These are phyloP conservation scores for Nannochloropsis salina DNA, from an alignment of 108 stramenopile genomes.

Conservation along the genomic window DNA sequence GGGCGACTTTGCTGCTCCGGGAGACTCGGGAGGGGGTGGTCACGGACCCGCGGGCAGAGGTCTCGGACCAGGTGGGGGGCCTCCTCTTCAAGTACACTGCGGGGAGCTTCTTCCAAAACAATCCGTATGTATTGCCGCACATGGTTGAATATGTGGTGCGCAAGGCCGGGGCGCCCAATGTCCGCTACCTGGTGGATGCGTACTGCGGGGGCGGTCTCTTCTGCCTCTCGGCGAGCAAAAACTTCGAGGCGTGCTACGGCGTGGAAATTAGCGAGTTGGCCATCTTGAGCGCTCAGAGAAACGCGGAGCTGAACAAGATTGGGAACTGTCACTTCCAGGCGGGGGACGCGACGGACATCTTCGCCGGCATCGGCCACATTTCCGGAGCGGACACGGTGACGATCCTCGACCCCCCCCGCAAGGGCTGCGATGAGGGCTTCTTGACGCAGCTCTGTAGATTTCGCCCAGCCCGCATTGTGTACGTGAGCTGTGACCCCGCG, in stretches of 20 bases:
- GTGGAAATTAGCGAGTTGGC: slow-evolving; percentile 85
- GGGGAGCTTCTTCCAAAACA: slow-evolving; percentile 96
- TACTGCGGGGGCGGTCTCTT: slow-evolving; percentile 94
- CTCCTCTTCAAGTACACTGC: slow-evolving; percentile 61
- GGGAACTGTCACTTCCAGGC: slow-evolving; percentile 75
- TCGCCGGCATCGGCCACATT: slow-evolving; percentile 58
- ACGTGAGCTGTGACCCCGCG: slow-evolving; percentile 89
- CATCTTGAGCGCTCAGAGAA: slow-evolving; percentile 70
- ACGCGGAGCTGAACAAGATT: slow-evolving; percentile 72
- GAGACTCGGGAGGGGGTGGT: slow-evolving; percentile 65
- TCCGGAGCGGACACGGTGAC: slow-evolving; percentile 74
- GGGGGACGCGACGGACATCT: slow-evolving; percentile 82
- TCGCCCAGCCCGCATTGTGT: slow-evolving; percentile 76
- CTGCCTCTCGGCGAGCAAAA: slow-evolving; percentile 62
- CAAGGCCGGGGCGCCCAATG: slow-evolving; percentile 32
- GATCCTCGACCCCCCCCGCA: slow-evolving; percentile 92
- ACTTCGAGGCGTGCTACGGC: slow-evolving; percentile 76
- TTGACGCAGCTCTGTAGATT: slow-evolving; percentile 78
- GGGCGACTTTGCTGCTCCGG: slow-evolving; percentile 80
- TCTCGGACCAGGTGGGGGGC: slow-evolving; percentile 36
- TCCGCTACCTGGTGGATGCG: slow-evolving; percentile 79
- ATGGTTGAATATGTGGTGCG: slow-evolving; percentile 88
- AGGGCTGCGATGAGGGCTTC: slow-evolving; percentile 83
- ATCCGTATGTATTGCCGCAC: slow-evolving; percentile 76
- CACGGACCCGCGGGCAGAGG: slow-evolving; percentile 69